Base-by-base conservation (phyloP, 2,329 filamentous ascomycete genomes). In the Drechslerella coelobrocha region DNA sequence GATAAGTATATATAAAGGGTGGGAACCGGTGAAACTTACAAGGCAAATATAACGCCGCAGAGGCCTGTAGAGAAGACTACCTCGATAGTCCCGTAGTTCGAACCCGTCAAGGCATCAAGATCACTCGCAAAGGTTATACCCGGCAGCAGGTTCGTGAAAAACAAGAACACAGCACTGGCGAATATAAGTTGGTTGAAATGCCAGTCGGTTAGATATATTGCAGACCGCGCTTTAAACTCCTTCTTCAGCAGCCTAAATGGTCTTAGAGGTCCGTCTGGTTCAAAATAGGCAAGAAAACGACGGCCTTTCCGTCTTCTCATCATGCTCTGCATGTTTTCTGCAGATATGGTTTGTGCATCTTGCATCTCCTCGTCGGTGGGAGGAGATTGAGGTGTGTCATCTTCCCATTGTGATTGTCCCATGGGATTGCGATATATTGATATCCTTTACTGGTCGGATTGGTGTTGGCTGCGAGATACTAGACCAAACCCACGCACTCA, bases 51-150 rank as follows among this genome's bases (percentile, higher is more conserved):
- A 43, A 87, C 76, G 0, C 85, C 85, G 76, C 86, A 88, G 1
- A 89, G 77, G 0, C 85, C 86, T 1, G 86, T 88, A 73, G 85
- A 87, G 63, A 88, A 84, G 1, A 89, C 85, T 6, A 88, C 85
- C 76, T 88, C 86, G 57, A 88, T 86, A 0, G 86, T 86, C 0
- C 86, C 86, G 84, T 86, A 88, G 26, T 83, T 86, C 75, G 83
- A 79, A 12, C 86, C 86, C 0, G 86, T 88, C 72, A 86, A 78
- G 2, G 84, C 83, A 75, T 86, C 87, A 62, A 88, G 77, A 76
- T 88, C 86, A 76, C 84, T 86, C 0, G 86, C 86, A 77, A 88
- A 88, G 0, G 86, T 88, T 74, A 88, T 88, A 1, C 86, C 86
- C 0, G 86, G 86, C 9, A 89, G 77, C 4, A 88, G 80, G 75